Base-by-base conservation (phyloP, 2,329 filamentous ascomycete genomes). In the Alternaria brassicicola region DNA sequence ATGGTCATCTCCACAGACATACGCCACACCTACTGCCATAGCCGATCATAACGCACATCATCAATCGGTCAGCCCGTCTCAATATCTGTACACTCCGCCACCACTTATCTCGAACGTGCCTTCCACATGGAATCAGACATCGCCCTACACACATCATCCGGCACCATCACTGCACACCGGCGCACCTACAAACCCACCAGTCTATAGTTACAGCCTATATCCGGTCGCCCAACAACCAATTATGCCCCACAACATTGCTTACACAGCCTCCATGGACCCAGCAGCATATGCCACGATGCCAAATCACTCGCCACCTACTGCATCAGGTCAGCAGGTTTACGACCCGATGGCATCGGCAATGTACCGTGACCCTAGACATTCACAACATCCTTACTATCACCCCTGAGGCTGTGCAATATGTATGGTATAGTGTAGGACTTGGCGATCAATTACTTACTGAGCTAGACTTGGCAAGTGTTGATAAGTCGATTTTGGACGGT, bases 1-100 rank as follows among this genome's bases (percentile, higher is more conserved):
- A 36, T 74, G 70, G 70, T 59, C 71, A n/a, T 61, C 69, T 23
- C 59, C 61, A 49, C 63, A 67, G 35, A 61, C 59, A 17, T 73
- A 70, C 55, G 47, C 49, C 30, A 50, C 57, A 25, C 50, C 57
- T 26, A 58, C 63, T 17, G 38, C 62, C 3, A 43, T 59, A 21
- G 49, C 60, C 13, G 55, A 59, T 15, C 26, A 60, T 21, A 53
- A 50, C 31, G 55, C 54, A 30, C n/a, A 59, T 28, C 57, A 63
- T 30, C n/a, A 63, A 39, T 52, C 54, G 26, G 51, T 26, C n/a
- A 21, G 48, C 13, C 49, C 62, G 38, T 33, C 43, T 26, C 49
- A 55, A 19, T 62, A 58, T 46, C 39, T 58, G 26, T 65, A 51
- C 33, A 35, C 62, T 49, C 59, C 54, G 48, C 65, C 65, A 53